phyloP scores from a whole-genome alignment of 192 early-diverging fungal species.

The Haplosporangium gracile region DNA sequence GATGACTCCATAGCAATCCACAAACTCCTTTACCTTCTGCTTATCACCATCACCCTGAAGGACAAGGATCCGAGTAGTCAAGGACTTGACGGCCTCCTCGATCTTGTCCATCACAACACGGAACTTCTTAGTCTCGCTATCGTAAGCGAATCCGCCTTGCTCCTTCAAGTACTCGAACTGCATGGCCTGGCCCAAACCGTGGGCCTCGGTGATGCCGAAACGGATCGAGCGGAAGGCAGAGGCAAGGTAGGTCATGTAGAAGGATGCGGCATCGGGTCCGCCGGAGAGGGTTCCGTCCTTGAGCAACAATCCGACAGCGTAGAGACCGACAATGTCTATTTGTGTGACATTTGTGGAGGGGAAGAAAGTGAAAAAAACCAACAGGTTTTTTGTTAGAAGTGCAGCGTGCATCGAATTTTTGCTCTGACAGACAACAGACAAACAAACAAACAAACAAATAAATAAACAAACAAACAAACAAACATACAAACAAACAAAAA shows the following conservation, averaged over 20 bases:
- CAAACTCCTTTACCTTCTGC: constrained; percentile 69
- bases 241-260: constrained; percentile 81
- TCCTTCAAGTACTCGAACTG: constrained; percentile 78
- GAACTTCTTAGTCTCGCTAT: constrained; percentile 58
- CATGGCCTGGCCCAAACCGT: constrained; percentile 79
- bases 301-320: constrained; percentile 71
- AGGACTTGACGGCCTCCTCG: constrained; percentile 63
- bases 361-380: not conserved
- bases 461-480: not conserved
- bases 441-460: constrained; percentile 4
- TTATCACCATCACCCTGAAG: constrained; percentile 82
- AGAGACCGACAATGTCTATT: constrained; percentile 74
- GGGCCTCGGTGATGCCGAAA: constrained; percentile 79
- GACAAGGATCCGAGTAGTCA: constrained; percentile 76
- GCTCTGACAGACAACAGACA: not conserved
- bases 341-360: not conserved
- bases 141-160: constrained; percentile 72
- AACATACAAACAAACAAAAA: not conserved
- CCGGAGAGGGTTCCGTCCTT: constrained; percentile 70
- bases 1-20: constrained; percentile 64
- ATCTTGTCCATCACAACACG: constrained; percentile 73
- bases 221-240: constrained; percentile 80
- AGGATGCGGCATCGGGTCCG: constrained; percentile 66
- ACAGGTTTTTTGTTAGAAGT: not conserved
- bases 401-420: not conserved